Evolutionary conservation across 371 early-diverging fungal species (phyloP).

Genomic region (Capniomyces stellatus): DNA sequence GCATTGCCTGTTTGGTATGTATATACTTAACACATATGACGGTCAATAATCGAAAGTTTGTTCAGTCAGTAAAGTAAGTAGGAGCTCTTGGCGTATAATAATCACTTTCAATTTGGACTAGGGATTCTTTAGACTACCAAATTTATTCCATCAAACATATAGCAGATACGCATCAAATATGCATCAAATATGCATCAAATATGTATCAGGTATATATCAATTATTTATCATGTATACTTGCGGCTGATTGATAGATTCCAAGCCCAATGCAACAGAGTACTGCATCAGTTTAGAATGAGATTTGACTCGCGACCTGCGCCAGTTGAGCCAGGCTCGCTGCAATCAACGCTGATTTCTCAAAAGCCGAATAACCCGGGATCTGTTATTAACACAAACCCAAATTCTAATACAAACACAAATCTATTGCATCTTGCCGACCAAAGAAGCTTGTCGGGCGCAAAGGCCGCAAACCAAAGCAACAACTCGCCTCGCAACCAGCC

Average conservation of each 20-base stretch:
- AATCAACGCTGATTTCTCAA: neutral
- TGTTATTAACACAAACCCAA: too few relatives aligned
- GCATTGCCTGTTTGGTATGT: slow-evolving; percentile 18
- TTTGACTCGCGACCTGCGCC: slow-evolving; percentile 20
- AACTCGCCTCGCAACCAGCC: neutral
- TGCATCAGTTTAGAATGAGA: slow-evolving; percentile 26
- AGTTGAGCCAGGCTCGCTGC: slow-evolving; percentile 3
- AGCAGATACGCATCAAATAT: too few relatives aligned
- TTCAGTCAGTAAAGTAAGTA: slow-evolving; percentile 24
- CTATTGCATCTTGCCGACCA: neutral
- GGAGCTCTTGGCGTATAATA: too few relatives aligned
- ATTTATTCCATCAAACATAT: too few relatives aligned
- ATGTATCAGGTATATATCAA: too few relatives aligned
- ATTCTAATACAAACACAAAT: neutral
- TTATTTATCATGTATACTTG: too few relatives aligned
- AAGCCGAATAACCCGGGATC: too few relatives aligned
- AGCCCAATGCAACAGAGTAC: slow-evolving; percentile 25
- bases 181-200: too few relatives aligned
- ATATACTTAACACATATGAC: slow-evolving; percentile 21
- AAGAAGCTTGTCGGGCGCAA: neutral
- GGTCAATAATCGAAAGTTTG: slow-evolving; percentile 22
- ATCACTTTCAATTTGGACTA: too few relatives aligned
- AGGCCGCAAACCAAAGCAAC: neutral
- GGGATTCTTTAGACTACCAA: too few relatives aligned
- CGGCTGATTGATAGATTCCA: slow-evolving; percentile 10